Base-by-base conservation (phyloP, 345 rosid genomes). In the Salix dunnii region DNA sequence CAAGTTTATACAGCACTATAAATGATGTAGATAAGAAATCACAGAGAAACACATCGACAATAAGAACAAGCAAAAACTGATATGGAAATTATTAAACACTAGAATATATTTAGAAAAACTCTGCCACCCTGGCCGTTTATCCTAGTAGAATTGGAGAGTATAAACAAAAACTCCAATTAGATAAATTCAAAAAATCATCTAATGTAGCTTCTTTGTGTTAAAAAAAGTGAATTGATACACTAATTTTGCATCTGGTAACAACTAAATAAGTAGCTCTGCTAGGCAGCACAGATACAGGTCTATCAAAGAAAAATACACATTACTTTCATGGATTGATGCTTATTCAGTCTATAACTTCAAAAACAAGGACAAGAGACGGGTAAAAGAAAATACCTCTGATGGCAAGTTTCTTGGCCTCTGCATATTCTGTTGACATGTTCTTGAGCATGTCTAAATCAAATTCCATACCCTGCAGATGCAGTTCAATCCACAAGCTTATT, bases 361-460 rank as follows among this genome's bases (percentile, higher is more conserved):
- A 68, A 17, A 43, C 27, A 33, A 27, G 49, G 25, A 30, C 16
- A 20, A 63, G 42, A 70, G 60, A 49, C 28, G 10, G 35, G 30
- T 71, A 71, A 58, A 55, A 76, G 35, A 51, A n/a, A 8, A 10
- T 81, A 96, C 98, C 89, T 91, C 81, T 61, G 38, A 91, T 79
- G 71, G 93, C 92, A 25, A 68, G 87, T 75, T 87, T 89, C 90
- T 93, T 96, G 67, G 91, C 89, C 73, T 84, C 84, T 10, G 89
- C 90, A 82, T 96, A 93, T 40, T 84, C 91, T 5, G 42, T 71
- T 69, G 94, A 84, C 85, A 79, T 78, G 75, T 82, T 89, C 77
- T 87, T 87, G 25, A 93, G 58, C 74, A 69, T 76, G 31, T 75
- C 67, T 72, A 90, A 48, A 82, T 86, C 93, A 82, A 91, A 76